Evolutionary conservation across 495 filamentous ascomycete genomes (phyloP), one percentile per base, ranked within the genome.

Genomic region (Penicillium pancosmium): DNA sequence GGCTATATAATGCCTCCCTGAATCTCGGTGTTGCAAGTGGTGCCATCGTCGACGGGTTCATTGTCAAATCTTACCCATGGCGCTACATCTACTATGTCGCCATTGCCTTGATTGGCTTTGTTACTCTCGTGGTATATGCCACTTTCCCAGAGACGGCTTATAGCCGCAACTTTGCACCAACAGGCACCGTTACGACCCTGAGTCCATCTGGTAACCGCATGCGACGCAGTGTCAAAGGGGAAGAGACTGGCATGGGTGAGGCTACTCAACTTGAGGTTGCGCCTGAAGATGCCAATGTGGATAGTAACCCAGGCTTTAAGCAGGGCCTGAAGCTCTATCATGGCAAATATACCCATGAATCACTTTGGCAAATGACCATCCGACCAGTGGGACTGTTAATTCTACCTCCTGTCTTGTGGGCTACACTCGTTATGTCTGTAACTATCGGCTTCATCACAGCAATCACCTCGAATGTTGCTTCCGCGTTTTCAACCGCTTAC

Each of bases 391-490:
- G 68, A 13, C 63, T 83, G 7, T 73, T 82, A 27, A 62, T 70
- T 46, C 71, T 84, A 0, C 81, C 81, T 2, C 70, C 79, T 0
- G 79, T 85, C 0, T 68, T 84, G 8, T 84, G 78, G 80, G 71
- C 72, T 8, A 69, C 79, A 1, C 65, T 84, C 0, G 75, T 80
- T 1, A 71, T 79, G 55, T 70, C 80, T 11, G 78, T 78, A 7
- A 83, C 80, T 2, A 79, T 84, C 38, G 80, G 82, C 1, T 82
- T 82, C 65, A 66, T 84, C 13, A 79, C 83, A 0, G 80, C 81
- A 19, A 73, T 85, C 11, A 72, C 75, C 0, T 82, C 80, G 23
- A 83, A 82, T 61, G 78, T 81, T 9, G 75, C 77, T 0, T 59
- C 74, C 0, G 82, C 81, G 8, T 85, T 78, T 57, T 38, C 63